Conservation (phyloP, 768 basidiomycete species). For the Boletellus sp. region DNA sequence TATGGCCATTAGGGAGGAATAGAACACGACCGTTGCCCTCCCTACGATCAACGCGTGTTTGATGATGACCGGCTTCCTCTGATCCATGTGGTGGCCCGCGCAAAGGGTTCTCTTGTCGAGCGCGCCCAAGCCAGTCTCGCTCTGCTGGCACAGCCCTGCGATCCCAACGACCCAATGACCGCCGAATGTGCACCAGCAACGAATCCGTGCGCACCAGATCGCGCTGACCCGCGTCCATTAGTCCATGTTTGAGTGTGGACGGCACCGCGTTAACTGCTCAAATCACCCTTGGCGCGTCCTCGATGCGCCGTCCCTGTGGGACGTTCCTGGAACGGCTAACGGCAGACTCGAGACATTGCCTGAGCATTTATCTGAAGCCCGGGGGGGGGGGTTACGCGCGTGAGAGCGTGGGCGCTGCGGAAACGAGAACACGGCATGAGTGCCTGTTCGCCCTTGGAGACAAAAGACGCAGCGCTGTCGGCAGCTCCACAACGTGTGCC, state of each 20-base stretch:
- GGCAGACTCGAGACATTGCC: constrained; percentile 88
- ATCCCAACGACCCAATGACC: no score
- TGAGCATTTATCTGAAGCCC: no score
- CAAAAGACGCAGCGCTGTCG: no score
- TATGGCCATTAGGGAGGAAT: background rate
- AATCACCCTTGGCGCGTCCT: constrained; percentile 78
- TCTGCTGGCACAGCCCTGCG: constrained; percentile 74
- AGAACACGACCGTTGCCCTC: background rate
- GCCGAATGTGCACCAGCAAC: background rate
- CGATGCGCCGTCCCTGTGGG: constrained; percentile 45
- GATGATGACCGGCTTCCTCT: constrained; percentile 10
- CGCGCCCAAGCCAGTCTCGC: constrained; percentile 75
- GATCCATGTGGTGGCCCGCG: constrained; percentile 47
- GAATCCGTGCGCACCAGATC: background rate
- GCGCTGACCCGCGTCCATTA: constrained; percentile 79
- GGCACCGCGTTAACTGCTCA: constrained; percentile 76
- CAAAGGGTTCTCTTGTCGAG: constrained; percentile 74
- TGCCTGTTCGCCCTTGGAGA: no score
- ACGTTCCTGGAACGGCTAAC: constrained; percentile 41
- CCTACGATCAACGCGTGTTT: constrained; percentile 10
- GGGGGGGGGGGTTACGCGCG: no score
- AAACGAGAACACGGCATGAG: no score
- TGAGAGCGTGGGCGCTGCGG: no score
- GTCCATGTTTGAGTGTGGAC: constrained; percentile 70
- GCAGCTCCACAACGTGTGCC: no score